phyloP scores from a whole-genome alignment of 352 stramenopile genomes.

The Pelagophyceae sp. region DNA sequence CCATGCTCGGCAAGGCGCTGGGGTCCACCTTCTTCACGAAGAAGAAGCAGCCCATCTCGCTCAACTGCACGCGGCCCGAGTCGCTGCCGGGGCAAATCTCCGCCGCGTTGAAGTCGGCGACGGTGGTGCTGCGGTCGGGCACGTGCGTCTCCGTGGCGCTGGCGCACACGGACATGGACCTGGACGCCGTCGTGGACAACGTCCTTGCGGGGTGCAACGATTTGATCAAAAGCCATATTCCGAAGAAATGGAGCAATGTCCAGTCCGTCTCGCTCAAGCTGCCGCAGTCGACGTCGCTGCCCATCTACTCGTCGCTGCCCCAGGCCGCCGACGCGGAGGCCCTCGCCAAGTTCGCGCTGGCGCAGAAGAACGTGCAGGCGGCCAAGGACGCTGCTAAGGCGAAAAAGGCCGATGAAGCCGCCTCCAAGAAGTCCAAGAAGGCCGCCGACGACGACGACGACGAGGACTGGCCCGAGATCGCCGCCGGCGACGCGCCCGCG shows the following conservation, averaged over 20 bases:
- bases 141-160: conserved; percentile 30
- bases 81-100: conserved; percentile 51
- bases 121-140: conserved; percentile 30
- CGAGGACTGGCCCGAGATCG: neutral
- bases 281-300: conserved; percentile 32
- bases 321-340: neutral
- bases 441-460: neutral
- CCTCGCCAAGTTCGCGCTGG: neutral
- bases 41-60: conserved; percentile 61
- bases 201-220: conserved; percentile 28
- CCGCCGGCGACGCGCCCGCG: neutral
- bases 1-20: conserved; percentile 61
- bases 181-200: conserved; percentile 37
- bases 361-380: neutral
- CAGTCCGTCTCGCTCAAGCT: conserved; percentile 38
- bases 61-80: conserved; percentile 47
- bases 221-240: conserved; percentile 26
- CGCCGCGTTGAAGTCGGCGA: conserved; percentile 35
- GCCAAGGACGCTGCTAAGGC: neutral
- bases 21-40: conserved; percentile 61
- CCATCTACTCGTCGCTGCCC: conserved; percentile 22
- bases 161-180: conserved; percentile 30
- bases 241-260: conserved; percentile 40
- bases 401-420: neutral
- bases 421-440: neutral